A percentile compares a stretch with the other conserved stretches of the same genome.
Evolutionary conservation across 1,284 basidiomycete genomes (phyloP).

Genomic region (Schizopora paradoxa): DNA sequence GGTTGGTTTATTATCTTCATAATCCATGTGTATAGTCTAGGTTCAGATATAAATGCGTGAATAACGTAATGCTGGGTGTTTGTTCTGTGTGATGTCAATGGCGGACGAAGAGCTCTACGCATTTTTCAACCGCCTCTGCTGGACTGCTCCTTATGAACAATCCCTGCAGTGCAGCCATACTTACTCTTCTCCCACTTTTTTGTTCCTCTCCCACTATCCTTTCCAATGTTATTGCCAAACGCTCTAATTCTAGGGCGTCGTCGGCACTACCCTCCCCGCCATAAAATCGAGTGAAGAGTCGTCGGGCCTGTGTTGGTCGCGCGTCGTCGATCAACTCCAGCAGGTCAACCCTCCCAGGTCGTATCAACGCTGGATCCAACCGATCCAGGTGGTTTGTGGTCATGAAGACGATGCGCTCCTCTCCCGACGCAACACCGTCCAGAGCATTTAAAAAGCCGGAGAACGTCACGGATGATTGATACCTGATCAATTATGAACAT

Average conservation of each 20-base stretch:
- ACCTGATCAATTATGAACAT: constrained; percentile 41
- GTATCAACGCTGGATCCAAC: constrained; percentile 88
- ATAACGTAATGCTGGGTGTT: constrained; percentile 1
- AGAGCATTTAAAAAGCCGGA: constrained; percentile 96
- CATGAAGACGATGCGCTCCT: constrained; percentile 98
- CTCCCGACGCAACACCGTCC: constrained; percentile 95
- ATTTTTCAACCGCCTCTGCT: constrained; percentile 53
- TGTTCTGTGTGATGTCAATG: constrained; percentile 16
- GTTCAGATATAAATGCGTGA: constrained; percentile 1
- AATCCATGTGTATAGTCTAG: constrained; percentile 4
- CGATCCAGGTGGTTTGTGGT: constrained; percentile 92
- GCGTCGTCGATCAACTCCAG: constrained; percentile 86
- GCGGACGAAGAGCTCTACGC: constrained; percentile 46
- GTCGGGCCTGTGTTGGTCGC: constrained; percentile 72
- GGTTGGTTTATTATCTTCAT: constrained; percentile 6
- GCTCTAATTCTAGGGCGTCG: constrained; percentile 39
- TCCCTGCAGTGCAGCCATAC: constrained; percentile 93
- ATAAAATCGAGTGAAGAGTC: constrained; percentile 87
- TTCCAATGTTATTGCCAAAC: constrained; percentile 46
- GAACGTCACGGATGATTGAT: constrained; percentile 93
- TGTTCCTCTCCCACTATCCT: constrained; percentile 48
- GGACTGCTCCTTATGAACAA: constrained; percentile 80
- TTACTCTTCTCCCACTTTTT: constrained; percentile 55
- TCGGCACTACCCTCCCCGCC: constrained; percentile 34
- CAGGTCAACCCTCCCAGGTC: constrained; percentile 92